phyloP scores from a whole-genome alignment of 1,284 basidiomycete genomes.

The Rhodofomes roseus region DNA sequence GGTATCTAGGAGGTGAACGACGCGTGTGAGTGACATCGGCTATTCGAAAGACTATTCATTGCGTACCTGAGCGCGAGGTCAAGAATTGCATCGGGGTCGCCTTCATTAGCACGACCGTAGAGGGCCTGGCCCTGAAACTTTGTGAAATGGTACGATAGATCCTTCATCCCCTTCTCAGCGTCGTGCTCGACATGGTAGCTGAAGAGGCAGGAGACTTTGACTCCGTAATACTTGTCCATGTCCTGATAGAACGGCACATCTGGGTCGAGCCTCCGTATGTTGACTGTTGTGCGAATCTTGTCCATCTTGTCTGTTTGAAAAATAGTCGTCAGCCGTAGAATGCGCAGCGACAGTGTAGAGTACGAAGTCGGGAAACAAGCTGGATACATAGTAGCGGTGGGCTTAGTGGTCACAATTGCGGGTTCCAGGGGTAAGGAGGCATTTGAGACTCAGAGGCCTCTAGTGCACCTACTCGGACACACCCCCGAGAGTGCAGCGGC shows the following conservation, averaged over 20 bases:
- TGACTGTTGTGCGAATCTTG: no score
- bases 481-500: no score
- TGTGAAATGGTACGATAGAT: neutral
- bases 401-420: no score
- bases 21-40: no score
- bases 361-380: neutral
- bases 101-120: neutral
- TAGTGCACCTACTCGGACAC: no score
- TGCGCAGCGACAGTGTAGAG: neutral
- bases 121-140: neutral
- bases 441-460: no score
- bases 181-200: slow-evolving; percentile 8
- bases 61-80: slow-evolving; percentile 9
- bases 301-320: neutral
- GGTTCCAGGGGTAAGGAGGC: no score
- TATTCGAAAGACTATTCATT: neutral
- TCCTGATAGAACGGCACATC: slow-evolving; percentile 1
- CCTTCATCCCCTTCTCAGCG: neutral
- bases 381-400: no score
- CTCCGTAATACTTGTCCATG: slow-evolving; percentile 3
- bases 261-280: neutral
- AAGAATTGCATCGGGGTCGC: slow-evolving; percentile 7
- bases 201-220: slow-evolving; percentile 4
- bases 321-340: no score
- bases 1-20: slow-evolving; percentile 1